Percentiles rank a stretch among this genome's conserved stretches.
These are phyloP conservation scores for Aspergillus kassunensis DNA, from an alignment of 495 filamentous ascomycete genomes.

Conservation along the genomic window DNA sequence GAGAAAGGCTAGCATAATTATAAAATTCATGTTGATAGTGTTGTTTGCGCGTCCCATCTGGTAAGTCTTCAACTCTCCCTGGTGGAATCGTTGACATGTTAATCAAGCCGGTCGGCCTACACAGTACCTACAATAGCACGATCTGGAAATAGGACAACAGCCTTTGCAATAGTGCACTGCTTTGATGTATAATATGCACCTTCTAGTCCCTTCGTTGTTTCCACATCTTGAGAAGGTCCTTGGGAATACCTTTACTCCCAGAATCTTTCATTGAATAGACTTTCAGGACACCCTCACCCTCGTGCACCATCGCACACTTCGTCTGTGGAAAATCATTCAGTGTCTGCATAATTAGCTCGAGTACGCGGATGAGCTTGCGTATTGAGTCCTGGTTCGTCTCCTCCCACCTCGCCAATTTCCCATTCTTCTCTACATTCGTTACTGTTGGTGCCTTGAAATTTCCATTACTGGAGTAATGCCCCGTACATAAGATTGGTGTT, in stretches of 20 bases:
- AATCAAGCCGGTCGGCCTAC: too few species aligned
- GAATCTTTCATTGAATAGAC: neutral
- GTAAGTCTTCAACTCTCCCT: too few species aligned
- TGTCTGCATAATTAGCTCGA: neutral
- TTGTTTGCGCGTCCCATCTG: too few species aligned
- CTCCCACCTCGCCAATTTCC: slow-evolving; percentile 2
- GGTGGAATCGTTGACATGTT: too few species aligned
- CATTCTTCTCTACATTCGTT: neutral
- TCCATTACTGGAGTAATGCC: neutral
- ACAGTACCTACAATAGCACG: too few species aligned
- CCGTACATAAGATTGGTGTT: slow-evolving; percentile 1
- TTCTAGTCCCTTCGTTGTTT: too few species aligned
- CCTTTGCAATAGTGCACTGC: too few species aligned
- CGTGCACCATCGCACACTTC: neutral
- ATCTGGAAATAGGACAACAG: too few species aligned
- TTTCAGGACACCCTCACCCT: neutral
- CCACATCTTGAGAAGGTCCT: neutral
- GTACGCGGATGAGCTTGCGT: neutral
- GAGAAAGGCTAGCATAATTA: neutral
- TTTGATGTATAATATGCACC: too few species aligned
- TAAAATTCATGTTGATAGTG: slow-evolving; percentile 1
- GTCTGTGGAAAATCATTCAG: neutral
- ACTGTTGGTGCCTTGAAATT: neutral
- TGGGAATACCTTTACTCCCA: neutral
- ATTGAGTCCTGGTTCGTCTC: neutral